Evolutionary conservation across 169 alveolate genomes (phyloP), one percentile per base, ranked within the genome.

Genomic region (Eimeria acervulina): DNA sequence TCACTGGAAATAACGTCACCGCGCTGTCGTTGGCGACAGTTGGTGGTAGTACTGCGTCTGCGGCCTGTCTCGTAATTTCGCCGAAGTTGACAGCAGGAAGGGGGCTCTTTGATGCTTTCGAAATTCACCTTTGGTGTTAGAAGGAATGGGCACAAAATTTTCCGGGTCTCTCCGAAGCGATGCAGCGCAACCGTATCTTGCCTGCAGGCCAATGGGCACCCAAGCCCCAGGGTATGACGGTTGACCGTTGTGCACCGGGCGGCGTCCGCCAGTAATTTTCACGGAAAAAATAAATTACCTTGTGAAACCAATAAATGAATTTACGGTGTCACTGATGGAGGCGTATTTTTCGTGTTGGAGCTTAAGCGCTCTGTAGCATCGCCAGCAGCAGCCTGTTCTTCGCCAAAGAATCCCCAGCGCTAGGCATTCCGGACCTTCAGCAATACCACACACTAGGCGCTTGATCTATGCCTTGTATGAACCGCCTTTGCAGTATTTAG

Each of bases 191-290:
- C 17, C 40, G 26, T 52, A 38, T 28, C 76, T 3, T 28, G 70
- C n/a, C 74, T 31, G 19, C 92, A 55, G 92, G 92, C 92, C 92
- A 83, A 55, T 83, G 76, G 92, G 78, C 92, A 52, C 51, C 92
- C 52, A 55, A 47, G 92, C 92, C 92, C 92, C 74, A 83, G 74
- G 74, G 92, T 33, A 26, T 83, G 70, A 51, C 92, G 55, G 88
- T 78, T 83, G 70, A 51, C 92, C 76, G 88, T 78, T 78, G 23
- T 42, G 88, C 36, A 42, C 88, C 26, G 42, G 26, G 88, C 63
- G 19, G 42, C 66, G 23, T 26, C 88, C 63, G 40, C 23, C 0
- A 42, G 42, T 78, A 3, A 2, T 42, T 47, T 10, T 2, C 1
- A n/a, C 5, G 8, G 31, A 36, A 36, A 70, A 10, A 38, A 33